These are phyloP conservation scores for Liquidambar formosana DNA, from an alignment of 164 flowering plant species.

Conservation along the genomic window DNA sequence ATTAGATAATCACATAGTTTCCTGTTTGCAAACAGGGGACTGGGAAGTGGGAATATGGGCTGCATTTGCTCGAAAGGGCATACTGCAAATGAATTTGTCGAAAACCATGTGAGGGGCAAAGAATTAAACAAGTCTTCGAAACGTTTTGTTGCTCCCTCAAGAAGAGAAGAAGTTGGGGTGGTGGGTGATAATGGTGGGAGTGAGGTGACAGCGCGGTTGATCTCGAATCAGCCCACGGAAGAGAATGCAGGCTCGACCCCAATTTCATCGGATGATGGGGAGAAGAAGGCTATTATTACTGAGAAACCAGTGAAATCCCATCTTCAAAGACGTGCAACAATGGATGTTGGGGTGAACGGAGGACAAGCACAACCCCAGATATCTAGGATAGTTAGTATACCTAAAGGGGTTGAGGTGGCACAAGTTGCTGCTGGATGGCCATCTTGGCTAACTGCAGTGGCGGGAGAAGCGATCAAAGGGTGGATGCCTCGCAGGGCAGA, in stretches of 20 bases:
- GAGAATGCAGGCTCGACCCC: conserved; percentile 29
- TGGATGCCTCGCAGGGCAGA: conserved; percentile 59
- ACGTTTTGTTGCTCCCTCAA: conserved; percentile 18
- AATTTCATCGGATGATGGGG: conserved; percentile 29
- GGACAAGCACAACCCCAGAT: conserved; percentile 17
- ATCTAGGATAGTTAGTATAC: conserved; percentile 22
- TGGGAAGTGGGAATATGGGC: conserved; percentile 37
- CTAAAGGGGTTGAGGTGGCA: conserved; percentile 39
- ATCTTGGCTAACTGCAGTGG: conserved; percentile 55
- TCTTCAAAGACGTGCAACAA: conserved; percentile 5
- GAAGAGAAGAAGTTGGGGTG: conserved; percentile 25
- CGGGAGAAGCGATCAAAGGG: conserved; percentile 62
- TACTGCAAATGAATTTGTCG: conserved; percentile 15
- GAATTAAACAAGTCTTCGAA: conserved; percentile 17
- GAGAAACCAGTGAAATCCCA: conserved; percentile 4
- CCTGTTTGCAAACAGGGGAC: conserved; percentile 10
- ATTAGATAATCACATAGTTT: background rate
- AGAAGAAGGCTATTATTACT: conserved; percentile 22
- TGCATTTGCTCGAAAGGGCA: conserved; percentile 55
- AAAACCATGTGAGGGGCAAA: conserved; percentile 22
- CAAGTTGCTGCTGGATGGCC: conserved; percentile 63
- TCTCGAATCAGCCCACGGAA: conserved; percentile 23
- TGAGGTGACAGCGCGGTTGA: conserved; percentile 41
- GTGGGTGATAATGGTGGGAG: conserved; percentile 28
- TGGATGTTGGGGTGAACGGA: conserved; percentile 15